These are phyloP conservation scores for Spirogloea muscicola DNA, from an alignment of 139 green algal genomes.

Conservation along the genomic window DNA sequence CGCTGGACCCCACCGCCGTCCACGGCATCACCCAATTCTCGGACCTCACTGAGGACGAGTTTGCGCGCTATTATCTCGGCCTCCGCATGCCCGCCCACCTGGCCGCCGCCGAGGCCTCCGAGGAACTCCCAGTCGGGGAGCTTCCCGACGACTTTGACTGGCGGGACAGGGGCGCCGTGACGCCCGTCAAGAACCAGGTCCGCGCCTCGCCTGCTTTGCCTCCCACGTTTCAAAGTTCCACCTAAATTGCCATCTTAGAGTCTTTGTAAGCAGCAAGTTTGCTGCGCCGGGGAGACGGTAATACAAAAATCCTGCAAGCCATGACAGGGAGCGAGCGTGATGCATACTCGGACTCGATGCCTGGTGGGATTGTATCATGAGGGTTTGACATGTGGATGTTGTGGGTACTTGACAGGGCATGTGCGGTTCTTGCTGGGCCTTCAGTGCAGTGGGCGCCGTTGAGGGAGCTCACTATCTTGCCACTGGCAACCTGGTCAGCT, in stretches of 20 bases:
- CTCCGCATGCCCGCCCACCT: constrained; percentile 17
- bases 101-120: neutral
- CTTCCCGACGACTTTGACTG: constrained; percentile 61
- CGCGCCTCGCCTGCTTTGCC: too few species aligned
- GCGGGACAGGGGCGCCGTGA: constrained; percentile 58
- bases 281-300: too few species aligned
- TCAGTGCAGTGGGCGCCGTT: constrained; percentile 57
- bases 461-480: constrained; percentile 61
- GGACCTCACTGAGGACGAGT: constrained; percentile 57
- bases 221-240: too few species aligned
- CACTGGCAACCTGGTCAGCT: constrained; percentile 55
- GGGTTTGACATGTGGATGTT: too few species aligned
- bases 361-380: too few species aligned
- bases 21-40: constrained; percentile 49
- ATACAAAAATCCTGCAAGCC: too few species aligned
- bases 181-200: constrained; percentile 68
- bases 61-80: constrained; percentile 37
- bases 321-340: too few species aligned
- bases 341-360: too few species aligned
- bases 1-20: constrained; percentile 32
- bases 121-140: constrained; percentile 30
- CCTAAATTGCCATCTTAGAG: too few species aligned
- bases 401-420: constrained; percentile 44
- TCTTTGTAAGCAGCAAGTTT: too few species aligned
- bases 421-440: constrained; percentile 51